Evolutionary conservation across 306 rosid genomes (phyloP).

Genomic region (Acacia acuminata): DNA sequence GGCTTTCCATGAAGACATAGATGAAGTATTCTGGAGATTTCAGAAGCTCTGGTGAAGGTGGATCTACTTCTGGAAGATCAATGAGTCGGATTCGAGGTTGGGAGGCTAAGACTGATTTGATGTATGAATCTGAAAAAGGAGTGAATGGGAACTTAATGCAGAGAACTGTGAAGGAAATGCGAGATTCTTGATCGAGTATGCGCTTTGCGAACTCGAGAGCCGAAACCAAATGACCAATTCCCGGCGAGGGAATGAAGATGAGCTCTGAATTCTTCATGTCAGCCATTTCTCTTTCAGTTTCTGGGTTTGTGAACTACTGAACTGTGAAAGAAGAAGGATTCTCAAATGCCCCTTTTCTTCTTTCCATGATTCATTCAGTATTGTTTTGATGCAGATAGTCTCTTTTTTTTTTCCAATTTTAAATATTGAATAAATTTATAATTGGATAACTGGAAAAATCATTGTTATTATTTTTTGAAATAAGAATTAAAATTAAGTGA

Average conservation of each 20-base stretch:
- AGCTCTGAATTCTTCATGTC: slow-evolving; percentile 34
- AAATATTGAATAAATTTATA: too few relatives aligned
- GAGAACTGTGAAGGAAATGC: slow-evolving; percentile 49
- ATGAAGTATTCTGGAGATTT: slow-evolving; percentile 32
- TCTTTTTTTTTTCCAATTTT: too few relatives aligned
- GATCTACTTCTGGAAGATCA: slow-evolving; percentile 51
- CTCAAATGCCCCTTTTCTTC: neutral
- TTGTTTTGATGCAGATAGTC: neutral
- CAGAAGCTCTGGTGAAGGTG: slow-evolving; percentile 33
- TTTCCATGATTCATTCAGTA: too few relatives aligned
- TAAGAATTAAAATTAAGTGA: too few relatives aligned
- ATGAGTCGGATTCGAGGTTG: slow-evolving; percentile 45
- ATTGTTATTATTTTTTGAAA: too few relatives aligned
- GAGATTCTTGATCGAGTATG: slow-evolving; percentile 26
- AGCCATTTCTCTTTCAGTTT: neutral
- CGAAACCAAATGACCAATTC: slow-evolving; percentile 53
- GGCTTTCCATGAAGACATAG: slow-evolving; percentile 32
- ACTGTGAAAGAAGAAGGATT: neutral
- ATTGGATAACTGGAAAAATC: neutral
- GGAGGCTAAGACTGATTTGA: slow-evolving; percentile 38
- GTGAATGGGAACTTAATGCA: slow-evolving; percentile 33
- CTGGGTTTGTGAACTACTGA: neutral
- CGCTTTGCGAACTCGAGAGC: slow-evolving; percentile 54
- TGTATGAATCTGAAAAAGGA: slow-evolving; percentile 41
- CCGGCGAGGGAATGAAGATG: slow-evolving; percentile 55